Base-by-base conservation (phyloP, 495 filamentous ascomycete genomes). In the Hyaloscypha hepaticicola region DNA sequence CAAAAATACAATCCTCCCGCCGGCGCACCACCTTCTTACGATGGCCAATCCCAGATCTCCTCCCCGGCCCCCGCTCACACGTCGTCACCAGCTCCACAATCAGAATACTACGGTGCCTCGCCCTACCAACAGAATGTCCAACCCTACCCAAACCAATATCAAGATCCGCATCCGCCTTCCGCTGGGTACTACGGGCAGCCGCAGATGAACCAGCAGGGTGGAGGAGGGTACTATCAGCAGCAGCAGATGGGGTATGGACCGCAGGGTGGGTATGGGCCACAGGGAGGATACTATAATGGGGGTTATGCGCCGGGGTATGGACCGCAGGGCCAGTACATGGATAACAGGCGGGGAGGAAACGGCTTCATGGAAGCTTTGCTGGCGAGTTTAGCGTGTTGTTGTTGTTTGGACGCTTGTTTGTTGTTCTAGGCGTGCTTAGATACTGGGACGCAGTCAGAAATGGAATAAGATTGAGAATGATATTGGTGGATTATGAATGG, bases 381-480 rank as follows among this genome's bases (percentile, higher is more conserved):
- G 29, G 70, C 64, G 5, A 61, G 55, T 51, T 50, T 70, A 50
- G 70, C 70, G 34, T 70, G 68, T 59, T 72, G 70, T 55, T 72
- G 70, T 66, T 72, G 70, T 69, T 64, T 72, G 55, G 70, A 72
- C 61, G 55, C 55, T 41, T 68, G 66, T 57, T 66, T 62, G 55
- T 53, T 72, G 26, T 72, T 72, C 22, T 72, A 72, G 29, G n/a
- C n/a, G n/a, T n/a, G n/a, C n/a, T n/a, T n/a, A n/a, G n/a, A n/a
- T 16, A 16, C 3, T 22, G 19, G 25, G 19, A 6, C 24, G 5
- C 3, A 25, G n/a, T n/a, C n/a, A 45, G 29, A 29, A 26, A 60
- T 4, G 41, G 16, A 49, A 25, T 61, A 5, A 38, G 34, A 61
- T 24, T n/a, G 31, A 26, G n/a, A 61, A 6, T 26, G 25, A 5